phyloP scores from a whole-genome alignment of 805 yeast species.

The Metschnikowia hibisci region DNA sequence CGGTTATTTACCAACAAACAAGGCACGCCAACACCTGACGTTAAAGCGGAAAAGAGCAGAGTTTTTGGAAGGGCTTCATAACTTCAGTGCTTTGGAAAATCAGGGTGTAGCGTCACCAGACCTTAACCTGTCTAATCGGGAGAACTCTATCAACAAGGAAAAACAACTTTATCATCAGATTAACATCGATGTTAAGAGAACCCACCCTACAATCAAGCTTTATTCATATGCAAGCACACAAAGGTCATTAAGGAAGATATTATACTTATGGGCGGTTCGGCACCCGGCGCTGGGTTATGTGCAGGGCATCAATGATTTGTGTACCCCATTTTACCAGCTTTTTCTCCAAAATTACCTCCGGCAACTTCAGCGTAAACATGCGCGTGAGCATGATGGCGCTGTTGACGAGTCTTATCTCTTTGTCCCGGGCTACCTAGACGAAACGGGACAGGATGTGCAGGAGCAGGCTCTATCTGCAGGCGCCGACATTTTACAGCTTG shows the following conservation, averaged over 20 bases:
- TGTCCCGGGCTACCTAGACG: constrained; percentile 36
- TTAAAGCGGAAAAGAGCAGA: constrained; percentile 80
- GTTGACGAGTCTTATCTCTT: constrained; percentile 24
- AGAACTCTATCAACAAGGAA: constrained; percentile 46
- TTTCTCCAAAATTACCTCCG: constrained; percentile 65
- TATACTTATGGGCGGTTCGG: constrained; percentile 91
- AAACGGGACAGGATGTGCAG: constrained; percentile 19
- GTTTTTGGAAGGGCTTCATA: constrained; percentile 69
- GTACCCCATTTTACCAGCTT: constrained; percentile 88
- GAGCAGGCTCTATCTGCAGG: constrained; percentile 27
- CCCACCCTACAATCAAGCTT: constrained; percentile 78
- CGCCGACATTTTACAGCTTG: constrained; percentile 22
- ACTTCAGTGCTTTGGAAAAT: constrained; percentile 44
- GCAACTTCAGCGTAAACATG: constrained; percentile 33
- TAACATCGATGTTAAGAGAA: constrained; percentile 89
- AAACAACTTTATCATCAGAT: constrained; percentile 92
- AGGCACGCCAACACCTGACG: constrained; percentile 66
- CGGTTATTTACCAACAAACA: constrained; percentile 87
- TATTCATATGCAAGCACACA: constrained; percentile 72
- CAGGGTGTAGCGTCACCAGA: constrained; percentile 12
- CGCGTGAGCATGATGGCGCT: constrained; percentile 9
- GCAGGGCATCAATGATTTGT: constrained; percentile 93
- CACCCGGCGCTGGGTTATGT: constrained; percentile 98
- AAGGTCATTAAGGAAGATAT: constrained; percentile 68
- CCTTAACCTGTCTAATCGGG: constrained; percentile 17